Base-by-base conservation (phyloP, 305 asterid species). In the Coffea humblotiana region DNA sequence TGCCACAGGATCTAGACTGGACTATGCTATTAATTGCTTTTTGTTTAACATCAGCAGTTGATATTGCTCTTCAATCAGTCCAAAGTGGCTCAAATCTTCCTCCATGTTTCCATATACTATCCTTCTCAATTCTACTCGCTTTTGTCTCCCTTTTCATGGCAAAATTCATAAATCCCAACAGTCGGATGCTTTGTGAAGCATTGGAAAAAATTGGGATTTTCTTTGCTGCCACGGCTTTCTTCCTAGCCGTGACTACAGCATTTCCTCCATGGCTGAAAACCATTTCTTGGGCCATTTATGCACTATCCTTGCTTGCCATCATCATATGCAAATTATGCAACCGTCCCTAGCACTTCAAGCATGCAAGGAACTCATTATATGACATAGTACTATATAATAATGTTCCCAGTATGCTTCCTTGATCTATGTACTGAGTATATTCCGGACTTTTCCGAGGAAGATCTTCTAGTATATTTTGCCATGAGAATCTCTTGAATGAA, bases 221-320 rank as follows among this genome's bases (percentile, higher is more conserved):
- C 68, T 74, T 74, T 35, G 78, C 49, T 25, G 78, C 58, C 5
- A 74, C 69, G 19, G 64, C 78, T 21, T 74, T 74, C 45, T 74
- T 74, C 51, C 14, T 74, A n/a, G 78, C 67, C 25, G 25, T 56
- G 11, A 74, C 78, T n/a, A 37, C 45, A 27, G 6, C 35, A 6
- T 74, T 29, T n/a, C 78, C 23, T 15, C 68, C 35, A 43, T 74
- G 13, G n/a, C 65, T 74, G 45, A 74, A 56, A 21, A 43, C 56
- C 68, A 35, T 35, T 13, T 74, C 78, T 12, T 74, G 78, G 68
- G 29, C 51, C 51, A 74, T 74, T 21, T 74, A 74, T 23, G 66
- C 68, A 43, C 43, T 56, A 1, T 27, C 64, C 48, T 37, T 48
- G 63, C 65, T 74, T 11, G 54, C 74, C 54, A 10, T 70, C 56